These are phyloP conservation scores for Entelexis paramagnoliae DNA, from an alignment of 1,139 yeast genomes.

Conservation along the genomic window DNA sequence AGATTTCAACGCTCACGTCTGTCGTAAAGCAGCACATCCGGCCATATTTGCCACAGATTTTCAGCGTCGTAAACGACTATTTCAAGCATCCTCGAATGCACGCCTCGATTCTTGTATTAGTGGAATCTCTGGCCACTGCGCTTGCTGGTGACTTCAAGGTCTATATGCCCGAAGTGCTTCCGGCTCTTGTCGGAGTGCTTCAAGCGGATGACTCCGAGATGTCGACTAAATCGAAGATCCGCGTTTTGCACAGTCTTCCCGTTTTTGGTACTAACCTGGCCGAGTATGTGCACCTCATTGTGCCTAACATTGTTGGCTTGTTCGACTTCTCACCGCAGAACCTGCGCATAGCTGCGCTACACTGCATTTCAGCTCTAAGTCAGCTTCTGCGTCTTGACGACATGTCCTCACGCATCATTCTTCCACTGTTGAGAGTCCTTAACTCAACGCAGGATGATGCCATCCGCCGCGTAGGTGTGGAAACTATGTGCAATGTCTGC, in stretches of 20 bases:
- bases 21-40: conserved; percentile 87
- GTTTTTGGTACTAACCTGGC: conserved; percentile 81
- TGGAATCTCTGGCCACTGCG: conserved; percentile 77
- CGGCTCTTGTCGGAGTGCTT: conserved; percentile 62
- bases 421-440: conserved; percentile 69
- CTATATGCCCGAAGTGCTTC: conserved; percentile 67
- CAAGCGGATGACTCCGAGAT: conserved; percentile 60
- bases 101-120: conserved; percentile 64
- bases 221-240: conserved; percentile 43
- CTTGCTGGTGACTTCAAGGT: conserved; percentile 86
- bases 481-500: conserved; percentile 67
- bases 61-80: conserved; percentile 63
- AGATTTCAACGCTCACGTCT: conserved; percentile 63
- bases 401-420: conserved; percentile 83
- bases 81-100: conserved; percentile 61
- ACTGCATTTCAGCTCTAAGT: conserved; percentile 73
- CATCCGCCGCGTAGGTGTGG: conserved; percentile 54
- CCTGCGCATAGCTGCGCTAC: conserved; percentile 66
- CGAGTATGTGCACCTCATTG: conserved; percentile 73
- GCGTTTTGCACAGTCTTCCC: conserved; percentile 78
- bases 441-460: conserved; percentile 47
- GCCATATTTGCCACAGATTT: conserved; percentile 69
- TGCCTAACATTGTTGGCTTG: conserved; percentile 73
- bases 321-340: conserved; percentile 56
- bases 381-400: conserved; percentile 66